These are phyloP conservation scores for Penicillium sp. DNA, from an alignment of 2,329 filamentous ascomycete species.

Conservation along the genomic window DNA sequence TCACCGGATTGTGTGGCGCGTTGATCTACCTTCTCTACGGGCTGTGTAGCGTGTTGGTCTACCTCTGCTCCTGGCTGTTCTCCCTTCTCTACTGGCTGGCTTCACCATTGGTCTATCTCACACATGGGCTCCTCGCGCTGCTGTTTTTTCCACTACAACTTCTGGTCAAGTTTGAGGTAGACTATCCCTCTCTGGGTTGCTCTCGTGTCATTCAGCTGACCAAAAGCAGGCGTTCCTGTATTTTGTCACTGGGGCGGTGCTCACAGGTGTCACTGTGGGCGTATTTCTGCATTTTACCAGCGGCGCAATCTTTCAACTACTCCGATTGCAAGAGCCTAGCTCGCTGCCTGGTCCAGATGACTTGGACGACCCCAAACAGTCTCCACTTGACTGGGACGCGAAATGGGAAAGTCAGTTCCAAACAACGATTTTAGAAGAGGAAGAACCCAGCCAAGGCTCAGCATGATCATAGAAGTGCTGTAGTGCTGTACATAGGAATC, in stretches of 20 bases:
- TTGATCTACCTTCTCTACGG: slow-evolving; percentile 7
- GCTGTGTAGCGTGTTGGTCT: slow-evolving; percentile 11
- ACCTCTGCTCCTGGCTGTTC: slow-evolving; percentile 19
- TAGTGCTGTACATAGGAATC: no score
- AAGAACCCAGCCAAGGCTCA: slow-evolving; percentile 27
- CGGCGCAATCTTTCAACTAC: slow-evolving; percentile 51
- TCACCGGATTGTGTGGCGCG: neutral
- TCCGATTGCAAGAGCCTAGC: slow-evolving; percentile 31
- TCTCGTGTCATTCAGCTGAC: neutral
- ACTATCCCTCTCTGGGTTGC: neutral
- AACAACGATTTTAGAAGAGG: slow-evolving; percentile 34
- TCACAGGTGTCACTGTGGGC: slow-evolving; percentile 65
- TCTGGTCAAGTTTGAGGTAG: slow-evolving; percentile 57
- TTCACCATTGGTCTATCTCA: slow-evolving; percentile 51
- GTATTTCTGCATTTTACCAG: slow-evolving; percentile 58
- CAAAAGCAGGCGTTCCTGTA: slow-evolving; percentile 16
- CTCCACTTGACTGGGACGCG: slow-evolving; percentile 17
- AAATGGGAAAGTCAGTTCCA: slow-evolving; percentile 14
- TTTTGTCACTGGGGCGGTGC: slow-evolving; percentile 52
- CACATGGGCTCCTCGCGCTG: slow-evolving; percentile 40
- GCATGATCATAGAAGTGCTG: slow-evolving; percentile 5
- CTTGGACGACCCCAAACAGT: slow-evolving; percentile 12
- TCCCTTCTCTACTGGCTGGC: slow-evolving; percentile 41
- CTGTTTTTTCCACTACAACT: slow-evolving; percentile 51
- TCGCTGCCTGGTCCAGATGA: neutral